Percentiles rank a stretch among this genome's conserved stretches.
These are phyloP conservation scores for Sungouiozyma intestinalis DNA, from an alignment of 805 yeast genomes.

Conservation along the genomic window DNA sequence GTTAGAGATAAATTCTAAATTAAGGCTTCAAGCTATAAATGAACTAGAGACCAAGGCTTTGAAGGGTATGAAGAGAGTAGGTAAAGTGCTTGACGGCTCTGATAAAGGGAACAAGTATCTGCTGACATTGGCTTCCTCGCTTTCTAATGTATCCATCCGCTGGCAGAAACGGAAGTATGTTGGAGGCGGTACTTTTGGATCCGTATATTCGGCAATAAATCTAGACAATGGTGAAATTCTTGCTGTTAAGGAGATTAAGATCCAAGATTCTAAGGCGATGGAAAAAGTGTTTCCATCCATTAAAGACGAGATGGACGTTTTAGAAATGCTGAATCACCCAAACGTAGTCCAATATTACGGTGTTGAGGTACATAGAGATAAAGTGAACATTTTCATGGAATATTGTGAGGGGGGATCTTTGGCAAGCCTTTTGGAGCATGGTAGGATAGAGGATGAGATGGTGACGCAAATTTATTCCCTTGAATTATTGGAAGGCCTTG, in stretches of 20 bases:
- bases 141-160: constrained; percentile 81
- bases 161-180: constrained; percentile 95
- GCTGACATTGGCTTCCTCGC: constrained; percentile 76
- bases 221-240: constrained; percentile 90
- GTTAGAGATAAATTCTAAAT: constrained; percentile 50
- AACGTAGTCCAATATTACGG: constrained; percentile 95
- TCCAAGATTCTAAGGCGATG: constrained; percentile 81
- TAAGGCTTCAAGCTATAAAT: constrained; percentile 54
- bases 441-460: constrained; percentile 90
- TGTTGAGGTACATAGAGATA: constrained; percentile 93
- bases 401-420: constrained; percentile 93
- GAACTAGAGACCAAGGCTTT: constrained; percentile 39
- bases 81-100: constrained; percentile 80
- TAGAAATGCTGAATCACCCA: constrained; percentile 93
- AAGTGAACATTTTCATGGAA: constrained; percentile 95
- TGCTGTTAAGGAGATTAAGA: constrained; percentile 93
- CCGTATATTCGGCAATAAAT: constrained; percentile 84
- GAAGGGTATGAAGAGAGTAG: constrained; percentile 43
- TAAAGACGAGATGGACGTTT: constrained; percentile 92
- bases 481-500: constrained; percentile 90
- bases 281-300: constrained; percentile 78
- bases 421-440: constrained; percentile 76
- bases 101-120: constrained; percentile 83
- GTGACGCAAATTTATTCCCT: constrained; percentile 83
- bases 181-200: constrained; percentile 95